Evolutionary conservation across 2,329 filamentous ascomycete species (phyloP).

Genomic region (Xylaria sp.): DNA sequence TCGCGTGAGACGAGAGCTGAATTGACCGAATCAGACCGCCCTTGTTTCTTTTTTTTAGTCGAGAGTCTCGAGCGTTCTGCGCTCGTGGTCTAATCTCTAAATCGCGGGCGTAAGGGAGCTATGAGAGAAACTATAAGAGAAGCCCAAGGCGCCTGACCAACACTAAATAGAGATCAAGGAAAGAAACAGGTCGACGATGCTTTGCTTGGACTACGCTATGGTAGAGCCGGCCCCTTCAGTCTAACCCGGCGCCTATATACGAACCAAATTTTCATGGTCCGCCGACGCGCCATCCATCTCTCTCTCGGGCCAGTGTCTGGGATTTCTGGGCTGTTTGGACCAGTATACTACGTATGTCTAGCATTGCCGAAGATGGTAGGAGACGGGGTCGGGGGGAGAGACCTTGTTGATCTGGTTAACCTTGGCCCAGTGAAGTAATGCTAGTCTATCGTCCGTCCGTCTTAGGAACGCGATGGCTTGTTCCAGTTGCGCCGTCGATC

Average conservation of each 20-base stretch:
- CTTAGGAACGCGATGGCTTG: constrained; percentile 8
- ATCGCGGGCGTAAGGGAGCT: constrained; percentile 4
- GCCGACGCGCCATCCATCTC: neutral
- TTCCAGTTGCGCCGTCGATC: constrained; percentile 29
- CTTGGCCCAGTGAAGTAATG: neutral
- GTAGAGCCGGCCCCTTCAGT: constrained; percentile 2
- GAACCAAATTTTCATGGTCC: neutral
- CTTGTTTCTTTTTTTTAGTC: constrained; percentile 22
- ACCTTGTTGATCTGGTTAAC: neutral
- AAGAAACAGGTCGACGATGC: constrained; percentile 10
- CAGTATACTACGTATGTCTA: neutral
- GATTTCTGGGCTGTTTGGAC: constrained; percentile 19
- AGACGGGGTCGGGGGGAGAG: constrained; percentile 18
- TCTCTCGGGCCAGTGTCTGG: neutral
- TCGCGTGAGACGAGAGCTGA: constrained; percentile 35
- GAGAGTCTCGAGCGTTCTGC: constrained; percentile 33
- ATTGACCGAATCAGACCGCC: constrained; percentile 20
- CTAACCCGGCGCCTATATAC: constrained; percentile 11
- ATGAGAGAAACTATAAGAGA: constrained; percentile 4
- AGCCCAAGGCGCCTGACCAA: constrained; percentile 11
- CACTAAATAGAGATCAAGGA: constrained; percentile 15
- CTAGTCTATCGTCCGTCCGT: neutral
- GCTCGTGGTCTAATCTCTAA: constrained; percentile 9
- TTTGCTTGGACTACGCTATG: constrained; percentile 11
- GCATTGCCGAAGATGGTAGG: constrained; percentile 27